phyloP scores from a whole-genome alignment of 2,329 filamentous ascomycete genomes.

The Clarireedia hainanense region DNA sequence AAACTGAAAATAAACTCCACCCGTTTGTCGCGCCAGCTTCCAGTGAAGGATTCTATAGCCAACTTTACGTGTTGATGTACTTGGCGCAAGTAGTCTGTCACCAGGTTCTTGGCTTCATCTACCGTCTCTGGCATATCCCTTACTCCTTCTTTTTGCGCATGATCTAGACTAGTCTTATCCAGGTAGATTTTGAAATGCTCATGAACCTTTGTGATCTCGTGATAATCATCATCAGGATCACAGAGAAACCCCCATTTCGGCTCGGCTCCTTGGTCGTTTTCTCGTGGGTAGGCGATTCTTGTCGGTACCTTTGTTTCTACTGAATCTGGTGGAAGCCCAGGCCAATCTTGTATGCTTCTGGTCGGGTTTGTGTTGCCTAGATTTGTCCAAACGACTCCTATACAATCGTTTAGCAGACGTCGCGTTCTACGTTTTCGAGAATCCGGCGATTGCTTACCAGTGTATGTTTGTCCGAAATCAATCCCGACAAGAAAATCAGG shows the following conservation, averaged over 20 bases:
- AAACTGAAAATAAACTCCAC: conserved; percentile 36
- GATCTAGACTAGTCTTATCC: background rate
- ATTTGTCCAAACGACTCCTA: conserved; percentile 2
- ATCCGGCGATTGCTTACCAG: background rate
- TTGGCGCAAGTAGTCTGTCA: background rate
- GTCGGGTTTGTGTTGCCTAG: background rate
- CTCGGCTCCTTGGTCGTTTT: background rate
- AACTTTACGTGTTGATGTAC: background rate
- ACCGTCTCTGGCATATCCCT: conserved; percentile 1
- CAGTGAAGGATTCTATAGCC: conserved; percentile 42
- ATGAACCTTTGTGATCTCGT: background rate
- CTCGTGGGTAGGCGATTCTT: background rate
- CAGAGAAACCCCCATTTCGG: conserved; percentile 1
- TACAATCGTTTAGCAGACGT: background rate
- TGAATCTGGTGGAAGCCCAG: background rate
- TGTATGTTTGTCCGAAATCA: conserved; percentile 15
- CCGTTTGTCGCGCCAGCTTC: conserved; percentile 15
- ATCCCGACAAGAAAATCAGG: background rate
- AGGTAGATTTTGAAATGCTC: conserved; percentile 8
- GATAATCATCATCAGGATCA: conserved; percentile 3
- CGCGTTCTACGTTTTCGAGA: background rate
- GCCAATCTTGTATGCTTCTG: conserved; percentile 4
- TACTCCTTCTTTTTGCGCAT: background rate
- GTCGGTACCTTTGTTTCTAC: conserved; percentile 3
- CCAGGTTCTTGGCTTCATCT: conserved; percentile 1